Conservation (phyloP, 2,329 filamentous ascomycete species). For the Bipolaris sorokiniana region DNA sequence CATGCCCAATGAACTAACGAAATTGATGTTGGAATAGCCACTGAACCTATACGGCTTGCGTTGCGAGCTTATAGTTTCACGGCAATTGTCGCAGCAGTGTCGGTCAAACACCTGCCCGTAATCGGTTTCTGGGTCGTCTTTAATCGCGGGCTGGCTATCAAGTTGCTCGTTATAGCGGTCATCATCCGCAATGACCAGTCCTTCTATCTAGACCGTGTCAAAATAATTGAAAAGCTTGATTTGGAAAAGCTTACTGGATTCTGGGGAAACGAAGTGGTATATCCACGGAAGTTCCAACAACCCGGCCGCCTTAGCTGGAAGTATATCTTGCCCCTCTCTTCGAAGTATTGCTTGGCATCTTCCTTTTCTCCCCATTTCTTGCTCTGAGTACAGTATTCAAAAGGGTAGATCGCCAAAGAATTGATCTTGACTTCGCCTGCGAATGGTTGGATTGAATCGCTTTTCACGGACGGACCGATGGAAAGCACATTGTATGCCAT, state of each 20-base stretch:
- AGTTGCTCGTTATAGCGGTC: neutral
- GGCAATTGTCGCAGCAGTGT: neutral
- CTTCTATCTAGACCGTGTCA: neutral
- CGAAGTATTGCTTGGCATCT: neutral
- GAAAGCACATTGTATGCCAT: neutral
- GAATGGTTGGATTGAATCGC: neutral
- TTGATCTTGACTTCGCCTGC: neutral
- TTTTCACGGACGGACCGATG: neutral
- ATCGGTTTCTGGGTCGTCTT: neutral
- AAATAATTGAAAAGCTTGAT: neutral
- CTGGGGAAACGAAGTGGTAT: neutral
- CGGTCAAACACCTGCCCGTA: neutral
- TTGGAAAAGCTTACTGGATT: neutral
- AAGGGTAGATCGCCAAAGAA: neutral
- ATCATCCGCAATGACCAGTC: neutral
- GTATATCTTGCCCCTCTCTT: neutral
- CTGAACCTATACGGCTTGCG: neutral
- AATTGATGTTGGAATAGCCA: neutral
- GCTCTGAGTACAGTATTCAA: neutral
- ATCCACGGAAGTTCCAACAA: slow-evolving; percentile 2
- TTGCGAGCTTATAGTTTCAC: neutral
- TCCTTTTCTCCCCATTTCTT: neutral
- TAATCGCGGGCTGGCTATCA: neutral
- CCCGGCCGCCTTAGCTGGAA: neutral
- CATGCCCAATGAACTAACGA: neutral